phyloP scores from a whole-genome alignment of 805 yeast species.

The Saccharomycopsis sp. region DNA sequence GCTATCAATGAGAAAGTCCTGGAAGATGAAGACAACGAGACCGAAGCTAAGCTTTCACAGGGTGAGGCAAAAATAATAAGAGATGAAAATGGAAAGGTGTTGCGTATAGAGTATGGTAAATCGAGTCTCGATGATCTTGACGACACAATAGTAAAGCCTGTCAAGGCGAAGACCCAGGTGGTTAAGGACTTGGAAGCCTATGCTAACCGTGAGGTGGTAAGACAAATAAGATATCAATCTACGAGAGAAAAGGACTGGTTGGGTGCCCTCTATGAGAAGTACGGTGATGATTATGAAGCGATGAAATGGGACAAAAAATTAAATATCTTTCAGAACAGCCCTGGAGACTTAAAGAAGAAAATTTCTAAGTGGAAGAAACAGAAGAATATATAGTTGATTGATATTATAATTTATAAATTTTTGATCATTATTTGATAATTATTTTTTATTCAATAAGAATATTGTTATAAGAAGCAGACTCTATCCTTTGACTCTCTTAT shows the following conservation, averaged over 20 bases:
- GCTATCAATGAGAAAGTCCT: constrained; percentile 21
- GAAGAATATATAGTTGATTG: constrained; percentile 9
- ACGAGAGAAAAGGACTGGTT: constrained; percentile 76
- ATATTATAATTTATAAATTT: too few species aligned
- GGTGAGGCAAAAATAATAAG: constrained; percentile 75
- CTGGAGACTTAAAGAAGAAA: constrained; percentile 76
- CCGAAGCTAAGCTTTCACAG: constrained; percentile 53
- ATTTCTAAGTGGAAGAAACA: constrained; percentile 61
- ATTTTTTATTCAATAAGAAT: too few species aligned
- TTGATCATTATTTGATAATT: too few species aligned
- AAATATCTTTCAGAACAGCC: constrained; percentile 74
- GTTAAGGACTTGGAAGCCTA: constrained; percentile 62
- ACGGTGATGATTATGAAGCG: constrained; percentile 81
- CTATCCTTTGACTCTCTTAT: too few species aligned
- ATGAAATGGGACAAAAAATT: constrained; percentile 91
- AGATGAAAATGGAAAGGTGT: constrained; percentile 61
- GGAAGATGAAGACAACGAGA: constrained; percentile 30
- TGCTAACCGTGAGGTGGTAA: constrained; percentile 38
- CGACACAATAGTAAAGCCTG: constrained; percentile 21
- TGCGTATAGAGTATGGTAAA: constrained; percentile 65
- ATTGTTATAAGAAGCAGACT: too few species aligned
- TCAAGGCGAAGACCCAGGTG: constrained; percentile 41
- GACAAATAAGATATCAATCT: constrained; percentile 50
- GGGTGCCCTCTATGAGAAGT: constrained; percentile 52
- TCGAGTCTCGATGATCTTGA: constrained; percentile 35